Evolutionary conservation across 2,329 filamentous ascomycete species (phyloP).

Genomic region (Fusarium staphyleae): DNA sequence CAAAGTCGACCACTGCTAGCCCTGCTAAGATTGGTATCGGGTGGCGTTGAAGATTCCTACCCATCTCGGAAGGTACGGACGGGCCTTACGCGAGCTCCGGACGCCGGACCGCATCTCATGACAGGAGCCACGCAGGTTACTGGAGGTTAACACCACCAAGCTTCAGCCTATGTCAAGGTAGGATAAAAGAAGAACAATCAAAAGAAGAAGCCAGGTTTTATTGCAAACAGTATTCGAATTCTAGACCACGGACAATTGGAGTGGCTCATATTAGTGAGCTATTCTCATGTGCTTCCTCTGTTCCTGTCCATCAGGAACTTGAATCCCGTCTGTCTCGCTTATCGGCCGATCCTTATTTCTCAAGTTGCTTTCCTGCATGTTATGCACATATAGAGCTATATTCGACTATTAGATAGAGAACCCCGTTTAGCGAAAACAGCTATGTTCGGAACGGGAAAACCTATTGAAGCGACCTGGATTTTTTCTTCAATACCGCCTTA

Average conservation of each 20-base stretch:
- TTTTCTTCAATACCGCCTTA: not conserved
- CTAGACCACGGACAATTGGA: too few relatives aligned
- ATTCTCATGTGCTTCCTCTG: too few relatives aligned
- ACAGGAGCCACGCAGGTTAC: too few relatives aligned
- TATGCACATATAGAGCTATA: conserved; percentile 5
- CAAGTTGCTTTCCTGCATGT: not conserved
- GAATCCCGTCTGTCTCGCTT: too few relatives aligned
- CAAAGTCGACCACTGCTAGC: conserved; percentile 16
- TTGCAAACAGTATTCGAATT: too few relatives aligned
- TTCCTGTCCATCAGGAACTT: not conserved
- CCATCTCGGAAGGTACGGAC: conserved; percentile 3
- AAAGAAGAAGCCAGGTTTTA: too few relatives aligned
- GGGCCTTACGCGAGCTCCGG: conserved; percentile 3
- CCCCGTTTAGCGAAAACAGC: not conserved
- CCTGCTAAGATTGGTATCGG: conserved; percentile 5
- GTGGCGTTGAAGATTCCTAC: conserved; percentile 19
- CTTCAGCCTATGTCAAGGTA: too few relatives aligned
- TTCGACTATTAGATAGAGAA: not conserved
- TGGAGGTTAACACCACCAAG: too few relatives aligned
- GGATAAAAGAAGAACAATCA: too few relatives aligned
- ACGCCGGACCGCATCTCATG: not conserved
- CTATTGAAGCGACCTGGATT: conserved; percentile 17
- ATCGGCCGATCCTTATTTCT: conserved; percentile 3
- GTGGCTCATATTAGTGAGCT: too few relatives aligned
- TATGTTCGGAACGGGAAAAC: conserved; percentile 14